Conservation (phyloP, 192 early-diverging fungal genomes). For the Dissophora ornata region DNA sequence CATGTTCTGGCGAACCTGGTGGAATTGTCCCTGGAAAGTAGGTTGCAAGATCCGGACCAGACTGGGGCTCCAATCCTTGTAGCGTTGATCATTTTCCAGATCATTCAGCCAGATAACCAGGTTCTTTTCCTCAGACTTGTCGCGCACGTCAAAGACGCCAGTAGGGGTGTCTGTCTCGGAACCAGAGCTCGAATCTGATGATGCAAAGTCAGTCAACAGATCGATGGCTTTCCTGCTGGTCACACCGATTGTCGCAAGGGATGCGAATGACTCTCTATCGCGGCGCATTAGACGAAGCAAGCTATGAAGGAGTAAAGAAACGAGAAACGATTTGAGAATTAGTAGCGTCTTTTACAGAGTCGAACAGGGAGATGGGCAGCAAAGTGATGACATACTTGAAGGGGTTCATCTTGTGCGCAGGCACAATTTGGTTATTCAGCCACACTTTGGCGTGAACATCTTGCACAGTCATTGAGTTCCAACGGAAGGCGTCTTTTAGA, state of each 20-base stretch:
- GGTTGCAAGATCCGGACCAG: constrained; percentile 67
- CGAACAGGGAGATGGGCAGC: too few species aligned
- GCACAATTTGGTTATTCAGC: constrained; percentile 75
- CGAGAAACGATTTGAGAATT: too few species aligned
- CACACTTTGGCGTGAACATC: constrained; percentile 58
- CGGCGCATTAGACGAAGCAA: constrained; percentile 67
- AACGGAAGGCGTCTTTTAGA: constrained; percentile 54
- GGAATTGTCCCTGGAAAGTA: constrained; percentile 75
- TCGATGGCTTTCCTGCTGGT: constrained; percentile 53
- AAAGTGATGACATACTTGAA: constrained; percentile 75
- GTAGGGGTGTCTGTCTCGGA: constrained; percentile 29
- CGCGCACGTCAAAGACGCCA: constrained; percentile 83
- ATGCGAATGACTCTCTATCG: constrained; percentile 62
- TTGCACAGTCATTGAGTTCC: constrained; percentile 25
- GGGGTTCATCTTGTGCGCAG: constrained; percentile 67
- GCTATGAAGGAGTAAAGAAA: constrained; percentile 27
- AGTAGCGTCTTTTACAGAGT: too few species aligned
- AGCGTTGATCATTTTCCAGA: constrained; percentile 85
- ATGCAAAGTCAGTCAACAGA: constrained; percentile 51
- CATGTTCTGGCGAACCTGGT: constrained; percentile 81
- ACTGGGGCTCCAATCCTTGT: constrained; percentile 67
- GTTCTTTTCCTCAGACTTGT: constrained; percentile 59
- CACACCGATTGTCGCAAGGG: constrained; percentile 60
- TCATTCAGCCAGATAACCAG: constrained; percentile 91
- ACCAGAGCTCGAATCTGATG: constrained; percentile 8